phyloP scores from a whole-genome alignment of 768 basidiomycete genomes.

The Mycena leptocephala region DNA sequence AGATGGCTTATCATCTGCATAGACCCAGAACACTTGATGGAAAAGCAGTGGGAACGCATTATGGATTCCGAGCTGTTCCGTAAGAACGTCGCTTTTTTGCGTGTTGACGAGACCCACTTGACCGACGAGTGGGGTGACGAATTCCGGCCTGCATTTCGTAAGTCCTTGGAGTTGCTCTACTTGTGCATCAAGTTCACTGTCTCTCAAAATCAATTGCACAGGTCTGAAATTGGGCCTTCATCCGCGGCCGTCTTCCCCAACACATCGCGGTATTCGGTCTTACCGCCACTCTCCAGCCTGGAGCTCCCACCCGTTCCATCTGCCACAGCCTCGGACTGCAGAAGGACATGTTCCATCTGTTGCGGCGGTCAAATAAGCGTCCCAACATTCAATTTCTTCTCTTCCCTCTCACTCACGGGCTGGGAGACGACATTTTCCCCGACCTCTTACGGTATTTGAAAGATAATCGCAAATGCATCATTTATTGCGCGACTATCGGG shows the following conservation, averaged over 20 bases:
- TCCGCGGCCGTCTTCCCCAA: conserved; percentile 13
- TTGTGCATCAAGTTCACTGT: too few relatives aligned
- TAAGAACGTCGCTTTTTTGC: conserved; percentile 1
- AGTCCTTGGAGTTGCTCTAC: too few relatives aligned
- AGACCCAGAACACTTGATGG: neutral
- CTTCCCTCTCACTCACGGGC: too few relatives aligned
- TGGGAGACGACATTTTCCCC: too few relatives aligned
- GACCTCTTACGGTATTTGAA: too few relatives aligned
- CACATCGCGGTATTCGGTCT: conserved; percentile 16
- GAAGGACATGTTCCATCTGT: neutral
- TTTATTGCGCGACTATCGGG: too few relatives aligned
- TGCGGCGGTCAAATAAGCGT: too few relatives aligned
- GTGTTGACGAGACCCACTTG: conserved; percentile 25
- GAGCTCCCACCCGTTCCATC: neutral
- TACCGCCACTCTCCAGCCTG: conserved; percentile 25
- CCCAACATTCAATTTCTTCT: too few relatives aligned
- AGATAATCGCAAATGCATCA: too few relatives aligned
- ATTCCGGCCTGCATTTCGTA: conserved; percentile 15
- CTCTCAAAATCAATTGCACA: too few relatives aligned
- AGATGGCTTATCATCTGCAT: neutral
- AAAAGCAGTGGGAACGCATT: too few relatives aligned
- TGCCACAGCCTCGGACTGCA: conserved; percentile 14
- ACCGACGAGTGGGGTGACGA: conserved; percentile 24
- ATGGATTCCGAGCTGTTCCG: conserved; percentile 12
- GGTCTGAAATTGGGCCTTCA: conserved; percentile 10